phyloP scores from a whole-genome alignment of 1,284 basidiomycete species.

The Naganishia albida region DNA sequence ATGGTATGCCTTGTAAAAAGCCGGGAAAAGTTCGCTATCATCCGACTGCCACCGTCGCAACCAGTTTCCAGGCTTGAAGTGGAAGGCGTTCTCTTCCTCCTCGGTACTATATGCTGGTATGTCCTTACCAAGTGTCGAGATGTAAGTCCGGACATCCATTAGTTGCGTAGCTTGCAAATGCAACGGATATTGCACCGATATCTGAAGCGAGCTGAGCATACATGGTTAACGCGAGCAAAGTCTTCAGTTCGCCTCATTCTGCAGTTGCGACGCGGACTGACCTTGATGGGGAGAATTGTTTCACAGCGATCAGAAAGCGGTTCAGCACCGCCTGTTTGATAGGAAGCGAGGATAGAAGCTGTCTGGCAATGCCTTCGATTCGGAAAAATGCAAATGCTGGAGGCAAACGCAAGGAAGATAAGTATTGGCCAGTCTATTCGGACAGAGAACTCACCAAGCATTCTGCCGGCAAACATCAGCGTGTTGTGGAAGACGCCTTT shows the following conservation, averaged over 20 bases:
- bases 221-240: background rate
- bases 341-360: constrained; percentile 56
- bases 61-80: constrained; percentile 56
- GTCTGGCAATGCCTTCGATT: constrained; percentile 57
- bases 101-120: constrained; percentile 42
- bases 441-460: constrained; percentile 48
- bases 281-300: constrained; percentile 1
- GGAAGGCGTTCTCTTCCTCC: constrained; percentile 52
- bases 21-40: constrained; percentile 59
- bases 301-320: constrained; percentile 46
- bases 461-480: constrained; percentile 56
- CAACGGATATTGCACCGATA: constrained; percentile 40
- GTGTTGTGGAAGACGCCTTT: constrained; percentile 61
- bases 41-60: constrained; percentile 56
- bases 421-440: background rate
- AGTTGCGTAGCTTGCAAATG: constrained; percentile 50
- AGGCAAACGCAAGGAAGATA: background rate
- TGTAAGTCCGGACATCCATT: constrained; percentile 51
- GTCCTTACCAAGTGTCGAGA: constrained; percentile 42
- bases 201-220: constrained; percentile 3
- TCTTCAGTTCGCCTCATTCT: background rate
- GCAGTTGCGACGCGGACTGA: background rate
- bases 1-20: constrained; percentile 60
- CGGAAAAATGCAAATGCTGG: constrained; percentile 59
- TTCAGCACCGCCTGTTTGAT: constrained; percentile 54